These are phyloP conservation scores for Sporothrix euskadiensis DNA, from an alignment of 2,329 filamentous ascomycete genomes.

Conservation along the genomic window DNA sequence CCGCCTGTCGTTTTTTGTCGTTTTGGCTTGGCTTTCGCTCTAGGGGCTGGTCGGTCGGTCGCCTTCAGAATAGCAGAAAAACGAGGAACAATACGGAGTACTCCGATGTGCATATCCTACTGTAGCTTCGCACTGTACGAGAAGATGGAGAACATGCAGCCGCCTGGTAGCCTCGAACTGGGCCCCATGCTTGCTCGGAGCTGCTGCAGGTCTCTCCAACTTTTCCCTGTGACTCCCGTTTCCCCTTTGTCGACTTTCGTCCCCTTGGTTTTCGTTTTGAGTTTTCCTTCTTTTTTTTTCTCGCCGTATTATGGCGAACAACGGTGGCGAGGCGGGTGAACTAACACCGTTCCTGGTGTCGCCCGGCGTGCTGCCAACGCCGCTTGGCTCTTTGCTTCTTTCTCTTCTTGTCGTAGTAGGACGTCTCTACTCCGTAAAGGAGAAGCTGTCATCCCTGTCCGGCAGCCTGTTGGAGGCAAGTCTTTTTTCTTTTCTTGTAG, in stretches of 20 bases:
- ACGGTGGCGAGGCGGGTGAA: background rate
- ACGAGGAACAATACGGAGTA: background rate
- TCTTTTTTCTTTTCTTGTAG: background rate
- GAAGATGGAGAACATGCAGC: background rate
- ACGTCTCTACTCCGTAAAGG: too few relatives aligned
- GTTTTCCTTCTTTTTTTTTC: background rate
- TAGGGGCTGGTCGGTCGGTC: background rate
- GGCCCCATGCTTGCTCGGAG: too few relatives aligned
- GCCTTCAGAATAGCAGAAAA: background rate
- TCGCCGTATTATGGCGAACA: background rate
- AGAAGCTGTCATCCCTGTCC: background rate
- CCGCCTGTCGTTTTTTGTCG: background rate
- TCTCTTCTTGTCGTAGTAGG: background rate
- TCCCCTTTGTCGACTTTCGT: background rate
- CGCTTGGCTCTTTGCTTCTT: background rate
- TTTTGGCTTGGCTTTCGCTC: background rate
- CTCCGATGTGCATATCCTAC: background rate
- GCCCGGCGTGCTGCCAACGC: conserved; percentile 6
- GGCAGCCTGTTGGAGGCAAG: background rate
- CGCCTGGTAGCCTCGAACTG: background rate
- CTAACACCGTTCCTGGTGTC: conserved; percentile 18
- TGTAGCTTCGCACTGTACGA: conserved; percentile 2
- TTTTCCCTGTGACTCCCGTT: background rate
- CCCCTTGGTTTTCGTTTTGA: background rate
- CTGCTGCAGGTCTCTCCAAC: conserved; percentile 3